phyloP scores from a whole-genome alignment of 2,329 filamentous ascomycete species.

The Penicillium sp. region DNA sequence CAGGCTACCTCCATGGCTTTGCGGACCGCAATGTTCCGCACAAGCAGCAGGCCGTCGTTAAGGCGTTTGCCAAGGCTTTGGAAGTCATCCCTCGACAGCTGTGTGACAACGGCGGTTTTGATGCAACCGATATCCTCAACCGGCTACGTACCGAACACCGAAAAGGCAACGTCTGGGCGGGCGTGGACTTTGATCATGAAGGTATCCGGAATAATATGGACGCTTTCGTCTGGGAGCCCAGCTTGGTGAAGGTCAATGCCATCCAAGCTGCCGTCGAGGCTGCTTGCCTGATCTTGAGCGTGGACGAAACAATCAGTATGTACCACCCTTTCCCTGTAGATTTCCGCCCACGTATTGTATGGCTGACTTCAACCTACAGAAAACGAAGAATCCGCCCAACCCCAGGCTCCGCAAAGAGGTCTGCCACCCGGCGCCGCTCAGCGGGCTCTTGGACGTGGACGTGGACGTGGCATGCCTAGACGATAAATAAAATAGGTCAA shows the following conservation, averaged over 20 bases:
- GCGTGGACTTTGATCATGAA: conserved; percentile 91
- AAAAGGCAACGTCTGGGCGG: conserved; percentile 88
- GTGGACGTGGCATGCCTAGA: conserved; percentile 86
- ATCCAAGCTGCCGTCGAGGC: conserved; percentile 95
- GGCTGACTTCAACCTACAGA: conserved; percentile 36
- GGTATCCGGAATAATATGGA: conserved; percentile 92
- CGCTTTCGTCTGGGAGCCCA: conserved; percentile 95
- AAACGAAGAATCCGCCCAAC: conserved; percentile 87
- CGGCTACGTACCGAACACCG: conserved; percentile 92
- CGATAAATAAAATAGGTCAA: conserved; percentile 45
- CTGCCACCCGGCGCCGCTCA: conserved; percentile 81
- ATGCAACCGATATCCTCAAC: conserved; percentile 97
- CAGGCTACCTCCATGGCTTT: conserved; percentile 84
- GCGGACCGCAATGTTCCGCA: conserved; percentile 88
- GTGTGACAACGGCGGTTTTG: conserved; percentile 97
- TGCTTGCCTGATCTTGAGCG: conserved; percentile 87
- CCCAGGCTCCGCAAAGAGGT: conserved; percentile 72
- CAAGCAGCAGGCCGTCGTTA: conserved; percentile 97
- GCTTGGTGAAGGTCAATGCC: conserved; percentile 93
- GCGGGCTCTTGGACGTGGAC: conserved; percentile 74
- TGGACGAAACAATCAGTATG: conserved; percentile 93
- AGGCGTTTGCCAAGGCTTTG: conserved; percentile 93
- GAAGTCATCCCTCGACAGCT: conserved; percentile 95
- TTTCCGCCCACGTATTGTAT: background rate
- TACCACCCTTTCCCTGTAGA: conserved; percentile 11